Percentiles rank a stretch among this genome's conserved stretches.
phyloP scores from a whole-genome alignment of 2,329 filamentous ascomycete species.

The Paraphaeosphaeria minitans region DNA sequence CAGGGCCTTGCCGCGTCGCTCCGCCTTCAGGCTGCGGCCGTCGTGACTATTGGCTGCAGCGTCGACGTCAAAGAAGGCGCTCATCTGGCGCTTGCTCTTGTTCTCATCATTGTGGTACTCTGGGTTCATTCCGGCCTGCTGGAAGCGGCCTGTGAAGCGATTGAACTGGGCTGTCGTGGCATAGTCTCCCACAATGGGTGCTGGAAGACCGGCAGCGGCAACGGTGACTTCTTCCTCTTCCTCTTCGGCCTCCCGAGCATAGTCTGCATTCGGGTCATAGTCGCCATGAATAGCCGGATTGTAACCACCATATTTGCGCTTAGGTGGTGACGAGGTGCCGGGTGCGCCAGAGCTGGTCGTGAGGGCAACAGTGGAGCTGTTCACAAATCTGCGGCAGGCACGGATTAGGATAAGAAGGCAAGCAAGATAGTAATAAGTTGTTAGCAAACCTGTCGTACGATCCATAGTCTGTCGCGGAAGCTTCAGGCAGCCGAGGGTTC shows the following conservation, averaged over 20 bases:
- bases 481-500: slow-evolving; percentile 74
- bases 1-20: slow-evolving; percentile 83
- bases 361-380: slow-evolving; percentile 33
- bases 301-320: slow-evolving; percentile 71
- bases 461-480: slow-evolving; percentile 31
- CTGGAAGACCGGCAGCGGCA: slow-evolving; percentile 29
- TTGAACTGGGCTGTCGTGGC: slow-evolving; percentile 80
- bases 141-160: slow-evolving; percentile 84
- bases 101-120: slow-evolving; percentile 85
- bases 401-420: slow-evolving; percentile 39
- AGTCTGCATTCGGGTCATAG: slow-evolving; percentile 96
- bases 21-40: slow-evolving; percentile 87
- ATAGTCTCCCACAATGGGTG: slow-evolving; percentile 57
- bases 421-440: slow-evolving; percentile 31
- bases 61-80: slow-evolving; percentile 94
- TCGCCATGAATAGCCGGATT: slow-evolving; percentile 95
- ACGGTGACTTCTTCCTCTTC: slow-evolving; percentile 44
- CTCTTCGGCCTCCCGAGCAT: slow-evolving; percentile 63
- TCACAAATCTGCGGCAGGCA: slow-evolving; percentile 30
- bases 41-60: slow-evolving; percentile 90
- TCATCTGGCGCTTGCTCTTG: slow-evolving; percentile 87
- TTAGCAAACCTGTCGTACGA: slow-evolving; percentile 47
- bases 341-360: slow-evolving; percentile 38
- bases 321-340: slow-evolving; percentile 38
- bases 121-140: slow-evolving; percentile 68